Evolutionary conservation across 1,139 yeast species (phyloP), one percentile per base, ranked within the genome.

Genomic region (Suhomyces coccinellae): DNA sequence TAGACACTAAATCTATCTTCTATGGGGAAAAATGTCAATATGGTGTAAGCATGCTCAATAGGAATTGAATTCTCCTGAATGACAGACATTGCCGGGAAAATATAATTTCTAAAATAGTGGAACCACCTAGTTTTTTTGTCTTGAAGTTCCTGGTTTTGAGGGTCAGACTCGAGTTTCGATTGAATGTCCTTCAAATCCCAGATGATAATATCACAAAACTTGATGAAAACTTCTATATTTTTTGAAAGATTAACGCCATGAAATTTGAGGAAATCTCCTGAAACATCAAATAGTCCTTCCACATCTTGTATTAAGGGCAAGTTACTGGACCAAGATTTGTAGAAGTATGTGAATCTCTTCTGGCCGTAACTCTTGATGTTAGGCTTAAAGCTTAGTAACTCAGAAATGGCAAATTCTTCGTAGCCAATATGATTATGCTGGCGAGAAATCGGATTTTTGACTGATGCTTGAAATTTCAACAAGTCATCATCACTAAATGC

Each of bases 1-100:
- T 93, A 95, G 22, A 93, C 66, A 45, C 86, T 81, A 62, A 81
- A 93, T 40, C 99, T 75, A 46, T 77, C 78, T 48, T 85, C 86
- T 32, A 80, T 61, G 1, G 88, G 71, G 56, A 77, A 89, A 34
- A 62, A 56, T 12, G 73, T 63, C 50, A 93, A 61, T 1, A 90
- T 58, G 6, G 69, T 63, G 58, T 67, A 89, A 0, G 87, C 79
- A 49, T 79, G 84, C 48, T 83, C 80, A 10, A 85, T 75, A 0
- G 81, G 77, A 9, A 83, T 73, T 3, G 90, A 80, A 54, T 87
- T 85, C 13, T 79, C 79, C 27, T 73, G 78, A 3, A 85, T 62
- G 12, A 82, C 65, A 0, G 93, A 76, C 26, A 88, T 70, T 0
- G 85, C 74, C 0, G 95, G 95, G 38, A 87, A 76, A 3, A 93